Base-by-base conservation (phyloP, 441 rosid genomes). In the Hypseocharis bilobata region DNA sequence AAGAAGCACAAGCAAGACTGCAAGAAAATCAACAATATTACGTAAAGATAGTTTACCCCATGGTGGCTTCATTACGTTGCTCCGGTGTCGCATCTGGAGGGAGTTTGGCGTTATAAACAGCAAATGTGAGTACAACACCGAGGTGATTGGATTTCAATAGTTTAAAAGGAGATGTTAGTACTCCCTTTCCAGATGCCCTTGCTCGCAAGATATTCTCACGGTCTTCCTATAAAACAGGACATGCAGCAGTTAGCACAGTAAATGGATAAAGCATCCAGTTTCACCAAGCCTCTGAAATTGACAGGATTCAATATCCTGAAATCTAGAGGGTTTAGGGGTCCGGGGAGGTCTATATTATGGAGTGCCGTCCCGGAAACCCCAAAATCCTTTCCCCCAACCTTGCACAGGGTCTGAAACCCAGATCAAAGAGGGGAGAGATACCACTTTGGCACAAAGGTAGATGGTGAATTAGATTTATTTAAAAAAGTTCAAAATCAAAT, bases 151-250 rank as follows among this genome's bases (percentile, higher is more conserved):
- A 90, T 76, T 93, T 93, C 70, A 90, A 78, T 68, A 93, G 89
- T 81, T 90, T 88, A 74, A 93, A 93, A 19, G 98, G 98, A 78
- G 97, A 85, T 63, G 98, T 93, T 76, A 93, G 69, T 34, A 88
- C 98, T 71, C 97, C 98, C 80, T 91, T 93, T 65, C 98, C 95
- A 30, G 97, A 80, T 67, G 91, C 88, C 73, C 97, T 87, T 70
- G 98, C 98, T 54, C 95, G 85, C 70, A 91, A 81, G 51, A 93
- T 91, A 78, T 91, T 93, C 74, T 87, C 97, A 14, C 86, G 90
- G 74, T 93, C 98, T 78, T 93, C 96, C 98, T 93, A 68, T 55
- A 78, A 20, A 70, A 65, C 29, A n/a, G 34, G 57, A 57, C 45
- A 28, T 62, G 27, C 55, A 40, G 22, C 63, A 70, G 6, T 29